Evolutionary conservation across 441 rosid genomes (phyloP), one percentile per base, ranked within the genome.

Genomic region (Kokia cookei): DNA sequence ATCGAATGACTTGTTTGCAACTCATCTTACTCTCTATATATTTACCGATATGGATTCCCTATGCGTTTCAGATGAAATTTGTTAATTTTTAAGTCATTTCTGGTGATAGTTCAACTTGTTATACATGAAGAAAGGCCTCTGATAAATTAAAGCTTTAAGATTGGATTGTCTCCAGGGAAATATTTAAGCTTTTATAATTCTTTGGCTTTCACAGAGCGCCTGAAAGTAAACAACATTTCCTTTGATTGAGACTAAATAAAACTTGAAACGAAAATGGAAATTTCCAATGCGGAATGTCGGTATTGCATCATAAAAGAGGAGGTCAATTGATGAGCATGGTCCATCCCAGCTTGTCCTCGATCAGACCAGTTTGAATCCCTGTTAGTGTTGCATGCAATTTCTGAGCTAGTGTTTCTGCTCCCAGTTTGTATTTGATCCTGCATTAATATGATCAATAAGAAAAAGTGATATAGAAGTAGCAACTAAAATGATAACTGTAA

Each of bases 1-100:
- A 32, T 91, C 98, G 97, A 91, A 87, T 32, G 96, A 92, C 75
- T 75, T 94, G 64, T 82, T 94, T 43, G 73, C 82, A 2, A 77
- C 85, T 47, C 79, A 84, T 76, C 73, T 81, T 19, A 19, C 22
- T 19, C 22, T 19, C 22, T 19, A 19, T 19, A 19, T 19, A 19
- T 19, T 19, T 19, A 19, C 57, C 40, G n/a, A 13, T 24, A 35
- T 22, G 66, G 29, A 17, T 32, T 55, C 2, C 17, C 26, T 13
- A 2, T 32, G 27, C 12, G 40, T 27, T 40, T 66, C 15, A 24
- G 27, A 24, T 19, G 29, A 66, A 24, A 17, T 64, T 15, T 47
- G 61, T 11, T 12, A 24, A 24, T 58, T 32, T 58, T 58, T 58
- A 7, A 24, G 26, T 26, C n/a, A 11, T 24, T 24, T 57, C 3